phyloP scores from a whole-genome alignment of 2,329 filamentous ascomycete species.

The Penicillium corylophilum region DNA sequence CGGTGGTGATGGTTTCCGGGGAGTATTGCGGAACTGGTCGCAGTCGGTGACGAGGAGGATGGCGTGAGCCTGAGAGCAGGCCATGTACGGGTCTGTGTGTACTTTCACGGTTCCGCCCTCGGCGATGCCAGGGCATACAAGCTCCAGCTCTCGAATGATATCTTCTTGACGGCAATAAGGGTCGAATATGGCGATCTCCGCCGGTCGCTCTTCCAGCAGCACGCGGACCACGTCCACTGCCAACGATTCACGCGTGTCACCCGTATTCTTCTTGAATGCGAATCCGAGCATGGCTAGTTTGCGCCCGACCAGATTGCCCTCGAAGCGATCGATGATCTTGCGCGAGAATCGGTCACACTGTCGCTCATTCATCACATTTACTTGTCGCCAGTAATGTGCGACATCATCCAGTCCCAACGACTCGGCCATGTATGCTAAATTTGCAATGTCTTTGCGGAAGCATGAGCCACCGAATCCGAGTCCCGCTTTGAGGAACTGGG shows the following conservation, averaged over 20 bases:
- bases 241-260: conserved; percentile 70
- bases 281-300: conserved; percentile 73
- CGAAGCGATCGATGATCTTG: conserved; percentile 64
- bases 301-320: conserved; percentile 68
- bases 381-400: conserved; percentile 71
- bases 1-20: background rate
- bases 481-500: conserved; percentile 70
- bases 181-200: conserved; percentile 68
- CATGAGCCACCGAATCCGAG: conserved; percentile 79
- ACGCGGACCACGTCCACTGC: conserved; percentile 67
- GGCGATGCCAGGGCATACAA: conserved; percentile 24
- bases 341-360: conserved; percentile 68
- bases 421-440: conserved; percentile 71
- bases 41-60: conserved; percentile 55
- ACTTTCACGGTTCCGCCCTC: conserved; percentile 35
- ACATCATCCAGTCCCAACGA: conserved; percentile 68
- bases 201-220: conserved; percentile 63
- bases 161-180: conserved; percentile 48
- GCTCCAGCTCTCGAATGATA: conserved; percentile 42
- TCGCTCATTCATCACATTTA: conserved; percentile 75
- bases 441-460: conserved; percentile 78
- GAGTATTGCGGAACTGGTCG: conserved; percentile 50
- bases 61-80: conserved; percentile 48
- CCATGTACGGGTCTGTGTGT: conserved; percentile 44
- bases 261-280: conserved; percentile 78